Evolutionary conservation across 192 early-diverging fungal genomes (phyloP).

Genomic region (Coemansia erecta): DNA sequence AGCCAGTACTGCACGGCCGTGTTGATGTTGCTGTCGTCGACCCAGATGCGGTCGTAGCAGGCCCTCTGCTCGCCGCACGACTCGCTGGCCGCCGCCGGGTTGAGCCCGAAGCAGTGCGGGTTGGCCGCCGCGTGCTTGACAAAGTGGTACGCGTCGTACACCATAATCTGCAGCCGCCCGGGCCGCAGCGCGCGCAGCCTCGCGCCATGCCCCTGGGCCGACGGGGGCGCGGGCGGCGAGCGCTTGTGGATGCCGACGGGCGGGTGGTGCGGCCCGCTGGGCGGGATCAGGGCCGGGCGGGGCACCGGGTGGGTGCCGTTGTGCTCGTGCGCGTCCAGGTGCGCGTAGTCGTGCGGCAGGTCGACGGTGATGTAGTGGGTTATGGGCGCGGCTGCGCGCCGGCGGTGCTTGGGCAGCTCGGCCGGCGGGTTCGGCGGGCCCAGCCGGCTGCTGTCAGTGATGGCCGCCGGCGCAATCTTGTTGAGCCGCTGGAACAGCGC

Average conservation of each 20-base stretch:
- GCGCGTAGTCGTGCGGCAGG: constrained; percentile 39
- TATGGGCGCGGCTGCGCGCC: constrained; percentile 25
- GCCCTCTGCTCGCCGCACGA: constrained; percentile 37
- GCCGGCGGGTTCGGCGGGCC: constrained; percentile 16
- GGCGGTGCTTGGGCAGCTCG: constrained; percentile 33
- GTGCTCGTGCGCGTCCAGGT: constrained; percentile 41
- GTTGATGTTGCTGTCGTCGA: constrained; percentile 45
- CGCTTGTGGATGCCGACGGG: constrained; percentile 20
- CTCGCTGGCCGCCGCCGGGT: constrained; percentile 22
- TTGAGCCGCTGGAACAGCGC: constrained; percentile 25
- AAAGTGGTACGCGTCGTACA: constrained; percentile 50
- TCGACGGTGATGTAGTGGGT: constrained; percentile 37
- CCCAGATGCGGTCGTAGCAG: constrained; percentile 50
- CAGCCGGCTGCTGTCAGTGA: constrained; percentile 24
- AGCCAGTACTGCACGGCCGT: constrained; percentile 49
- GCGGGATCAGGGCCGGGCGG: background rate
- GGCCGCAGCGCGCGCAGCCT: background rate
- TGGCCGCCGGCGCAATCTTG: constrained; percentile 13
- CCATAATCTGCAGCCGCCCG: constrained; percentile 39
- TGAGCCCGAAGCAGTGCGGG: constrained; percentile 37
- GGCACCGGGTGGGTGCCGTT: constrained; percentile 30
- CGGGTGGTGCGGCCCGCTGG: constrained; percentile 6
- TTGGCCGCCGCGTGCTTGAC: constrained; percentile 44
- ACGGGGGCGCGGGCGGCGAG: background rate
- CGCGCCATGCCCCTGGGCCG: background rate